Base-by-base conservation (phyloP, 2,329 filamentous ascomycete genomes). In the Verticillium alfalfae region DNA sequence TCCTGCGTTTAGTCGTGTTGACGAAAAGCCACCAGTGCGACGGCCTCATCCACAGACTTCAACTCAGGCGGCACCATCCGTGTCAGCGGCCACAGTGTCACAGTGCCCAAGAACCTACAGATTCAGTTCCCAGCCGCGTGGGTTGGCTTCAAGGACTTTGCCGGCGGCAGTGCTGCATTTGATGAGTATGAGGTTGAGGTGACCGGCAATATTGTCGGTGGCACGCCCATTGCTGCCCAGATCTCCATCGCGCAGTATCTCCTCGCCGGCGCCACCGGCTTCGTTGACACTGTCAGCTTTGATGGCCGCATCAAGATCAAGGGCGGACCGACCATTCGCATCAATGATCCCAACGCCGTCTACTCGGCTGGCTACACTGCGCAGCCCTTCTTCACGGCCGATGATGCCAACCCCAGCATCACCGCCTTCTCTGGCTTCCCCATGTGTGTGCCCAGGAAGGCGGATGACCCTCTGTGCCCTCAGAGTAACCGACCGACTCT, bases 351-450 rank as follows among this genome's bases (percentile, higher is more conserved):
- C 18, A 76, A 76, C 55, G 78, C 70, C 2, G 70, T 77, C 12
- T 81, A 77, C 67, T 73, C 73, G 5, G 71, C 71, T 5, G 74
- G 71, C 2, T 78, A 75, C 61, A 70, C 61, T 0, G 66, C 63
- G 0, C 65, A 68, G 5, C 78, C 77, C 1, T 76, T 76, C 64
- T 81, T 79, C 68, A 77, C 78, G 0, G 77, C 78, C 1, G 80
- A 82, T 63, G 78, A 79, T 58, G 72, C 75, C 60, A 82, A 76
- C 64, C 80, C 80, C 0, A 78, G 75, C 58, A 73, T 82, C 59
- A 75, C 72, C 5, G 74, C 78, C 5, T 81, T 80, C 67, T 77
- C 75, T 5, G 80, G 80, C 0, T 82, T 81, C 59, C 80, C 80
- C 2, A 82, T 82, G 79, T 83, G 80, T 60, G 76, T 82, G n/a